Conservation (phyloP, 768 basidiomycete species). For the Mycena filopes region DNA sequence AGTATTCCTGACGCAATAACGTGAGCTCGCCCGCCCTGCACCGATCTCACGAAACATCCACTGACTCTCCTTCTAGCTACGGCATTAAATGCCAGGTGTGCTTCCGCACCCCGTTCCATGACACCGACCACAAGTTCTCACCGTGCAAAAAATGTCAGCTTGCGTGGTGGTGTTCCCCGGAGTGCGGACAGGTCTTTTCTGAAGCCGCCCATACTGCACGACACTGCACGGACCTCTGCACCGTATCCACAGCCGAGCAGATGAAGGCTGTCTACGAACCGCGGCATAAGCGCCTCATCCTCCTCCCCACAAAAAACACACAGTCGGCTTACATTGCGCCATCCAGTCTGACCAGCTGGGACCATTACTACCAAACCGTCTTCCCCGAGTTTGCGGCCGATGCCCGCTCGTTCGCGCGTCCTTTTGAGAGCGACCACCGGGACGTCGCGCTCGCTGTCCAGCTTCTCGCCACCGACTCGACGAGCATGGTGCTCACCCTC, state of each 20-base stretch:
- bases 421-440: neutral
- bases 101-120: conserved; percentile 25
- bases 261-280: neutral
- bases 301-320: neutral
- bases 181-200: neutral
- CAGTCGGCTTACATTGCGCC: conserved; percentile 5
- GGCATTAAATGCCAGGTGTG: conserved; percentile 24
- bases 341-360: conserved; percentile 17
- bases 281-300: neutral
- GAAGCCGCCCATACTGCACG: neutral
- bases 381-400: neutral
- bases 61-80: neutral
- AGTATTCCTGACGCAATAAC: neutral
- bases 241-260: neutral
- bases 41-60: neutral
- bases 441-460: neutral
- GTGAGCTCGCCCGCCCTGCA: neutral
- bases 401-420: neutral
- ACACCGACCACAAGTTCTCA: neutral
- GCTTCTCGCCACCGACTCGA: neutral
- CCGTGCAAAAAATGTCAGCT: conserved; percentile 12
- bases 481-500: conserved; percentile 13
- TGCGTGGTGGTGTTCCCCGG: conserved; percentile 24
- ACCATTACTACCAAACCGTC: neutral
- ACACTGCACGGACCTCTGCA: conserved; percentile 1